These are phyloP conservation scores for Exserohilum turcica DNA, from an alignment of 2,329 filamentous ascomycete genomes.

Conservation along the genomic window DNA sequence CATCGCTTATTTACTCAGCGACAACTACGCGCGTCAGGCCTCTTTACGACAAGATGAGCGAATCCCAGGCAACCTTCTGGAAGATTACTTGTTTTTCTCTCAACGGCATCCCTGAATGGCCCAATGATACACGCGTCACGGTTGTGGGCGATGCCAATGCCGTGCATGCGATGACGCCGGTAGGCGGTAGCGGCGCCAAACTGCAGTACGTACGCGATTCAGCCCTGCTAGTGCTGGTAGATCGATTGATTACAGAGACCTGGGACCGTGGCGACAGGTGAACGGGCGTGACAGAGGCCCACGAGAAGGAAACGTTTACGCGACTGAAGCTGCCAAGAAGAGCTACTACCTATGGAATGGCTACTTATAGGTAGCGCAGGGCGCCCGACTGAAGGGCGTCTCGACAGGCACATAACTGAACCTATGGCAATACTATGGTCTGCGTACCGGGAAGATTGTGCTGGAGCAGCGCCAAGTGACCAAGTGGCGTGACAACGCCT, in stretches of 20 bases:
- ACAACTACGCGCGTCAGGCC: constrained; percentile 63
- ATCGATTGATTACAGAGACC: constrained; percentile 44
- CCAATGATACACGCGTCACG: constrained; percentile 59
- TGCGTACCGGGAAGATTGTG: too few species aligned
- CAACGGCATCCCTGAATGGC: constrained; percentile 64
- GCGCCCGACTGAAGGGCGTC: constrained; percentile 22
- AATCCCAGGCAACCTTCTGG: constrained; percentile 66
- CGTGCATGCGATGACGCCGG: constrained; percentile 55
- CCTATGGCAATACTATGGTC: too few species aligned
- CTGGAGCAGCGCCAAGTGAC: not conserved
- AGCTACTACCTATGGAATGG: constrained; percentile 60
- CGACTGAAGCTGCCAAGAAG: constrained; percentile 50
- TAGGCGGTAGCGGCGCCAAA: constrained; percentile 55
- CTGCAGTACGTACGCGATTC: constrained; percentile 52
- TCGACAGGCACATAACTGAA: not conserved
- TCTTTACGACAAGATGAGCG: constrained; percentile 64
- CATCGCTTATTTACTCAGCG: constrained; percentile 62
- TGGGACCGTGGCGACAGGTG: constrained; percentile 26
- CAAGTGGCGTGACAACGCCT: not conserved
- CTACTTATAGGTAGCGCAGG: too few species aligned
- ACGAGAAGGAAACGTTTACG: constrained; percentile 48
- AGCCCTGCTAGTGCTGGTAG: constrained; percentile 49
- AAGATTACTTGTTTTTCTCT: constrained; percentile 69
- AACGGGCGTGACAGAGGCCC: constrained; percentile 44
- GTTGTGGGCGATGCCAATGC: constrained; percentile 55